Conservation (phyloP, 2,329 filamentous ascomycete genomes). For the Colletotrichum liriopes region DNA sequence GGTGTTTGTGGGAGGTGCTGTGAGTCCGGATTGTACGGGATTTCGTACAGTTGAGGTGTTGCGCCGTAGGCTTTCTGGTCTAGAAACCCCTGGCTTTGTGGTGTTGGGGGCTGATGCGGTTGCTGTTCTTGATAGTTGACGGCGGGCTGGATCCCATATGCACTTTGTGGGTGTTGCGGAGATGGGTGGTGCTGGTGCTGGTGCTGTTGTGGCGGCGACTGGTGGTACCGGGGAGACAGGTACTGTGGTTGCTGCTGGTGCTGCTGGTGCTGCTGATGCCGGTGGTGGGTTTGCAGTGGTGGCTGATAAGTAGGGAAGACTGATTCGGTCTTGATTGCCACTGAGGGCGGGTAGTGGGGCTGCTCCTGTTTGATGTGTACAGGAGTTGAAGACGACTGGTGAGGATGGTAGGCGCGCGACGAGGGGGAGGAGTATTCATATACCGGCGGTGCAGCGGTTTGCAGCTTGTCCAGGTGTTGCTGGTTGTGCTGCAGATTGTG, state of each 20-base stretch:
- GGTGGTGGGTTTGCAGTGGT: slow-evolving; percentile 47
- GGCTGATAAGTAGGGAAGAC: slow-evolving; percentile 34
- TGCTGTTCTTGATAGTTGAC: slow-evolving; percentile 33
- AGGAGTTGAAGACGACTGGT: slow-evolving; percentile 42
- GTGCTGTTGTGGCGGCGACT: slow-evolving; percentile 45
- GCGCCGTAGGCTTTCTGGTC: slow-evolving; percentile 27
- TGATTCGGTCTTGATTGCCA: slow-evolving; percentile 40
- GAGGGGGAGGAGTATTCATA: slow-evolving; percentile 43
- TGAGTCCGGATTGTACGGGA: slow-evolving; percentile 26
- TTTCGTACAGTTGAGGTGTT: slow-evolving; percentile 37
- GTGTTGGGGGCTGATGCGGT: slow-evolving; percentile 33
- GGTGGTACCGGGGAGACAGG: slow-evolving; percentile 45
- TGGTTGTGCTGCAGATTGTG: slow-evolving; percentile 48
- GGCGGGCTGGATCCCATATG: slow-evolving; percentile 34
- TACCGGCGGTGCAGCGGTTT: slow-evolving; percentile 40
- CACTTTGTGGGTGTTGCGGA: slow-evolving; percentile 42
- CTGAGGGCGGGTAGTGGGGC: slow-evolving; percentile 43
- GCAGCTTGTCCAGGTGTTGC: slow-evolving; percentile 33
- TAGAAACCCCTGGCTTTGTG: slow-evolving; percentile 35
- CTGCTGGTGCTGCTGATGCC: slow-evolving; percentile 49
- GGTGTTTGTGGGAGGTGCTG: slow-evolving; percentile 44
- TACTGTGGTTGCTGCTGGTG: slow-evolving; percentile 47
- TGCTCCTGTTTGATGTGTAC: slow-evolving; percentile 43
- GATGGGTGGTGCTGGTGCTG: slow-evolving; percentile 46
- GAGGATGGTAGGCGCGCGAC: slow-evolving; percentile 40